Evolutionary conservation across 345 rosid species (phyloP), one percentile per base, ranked within the genome.

Genomic region (Zanthoxylum bungeanum): DNA sequence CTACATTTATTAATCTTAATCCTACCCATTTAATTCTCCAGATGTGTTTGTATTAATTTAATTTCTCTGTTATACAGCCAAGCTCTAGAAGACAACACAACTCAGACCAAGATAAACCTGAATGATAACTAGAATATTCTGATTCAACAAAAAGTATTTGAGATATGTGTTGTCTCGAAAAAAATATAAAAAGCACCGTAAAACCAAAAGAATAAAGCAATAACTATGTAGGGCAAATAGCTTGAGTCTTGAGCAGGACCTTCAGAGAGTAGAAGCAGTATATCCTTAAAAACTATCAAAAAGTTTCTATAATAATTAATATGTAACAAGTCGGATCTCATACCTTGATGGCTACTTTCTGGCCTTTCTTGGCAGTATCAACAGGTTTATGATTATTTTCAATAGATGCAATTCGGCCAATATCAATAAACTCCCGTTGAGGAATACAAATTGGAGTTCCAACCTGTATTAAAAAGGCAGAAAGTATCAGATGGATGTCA

Each of bases 391-490:
- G 84, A 82, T 92, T 88, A 70, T 81, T 80, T 74, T 92, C 93
- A 64, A 92, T 82, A 4, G 98, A 90, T 10, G 96, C 86, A 76
- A 92, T 84, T 49, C 93, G 89, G 47, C 99, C 99, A 76, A 95
- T 86, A 77, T 88, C 91, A 66, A 91, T 91, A 66, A 82, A 91
- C 2, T 91, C 97, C 73, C 84, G 79, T 40, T 80, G 76, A 55
- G 97, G 98, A 77, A 91, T 76, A 69, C 98, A 95, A 72, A 95
- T 85, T 4, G 94, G 99, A 49, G 99, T 88, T 52, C 97, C 97
- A 68, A 92, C 82, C 99, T 92, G 84, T 59, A 69, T 28, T 62
- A 69, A 14, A 61, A 68, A 33, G 5, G 17, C n/a, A 36, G 44
- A 62, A 8, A 6, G 58, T 27, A 67, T 63, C 65, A 67, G 44